Conservation (phyloP, 345 rosid genomes). For the Stellera chamaejasme region DNA sequence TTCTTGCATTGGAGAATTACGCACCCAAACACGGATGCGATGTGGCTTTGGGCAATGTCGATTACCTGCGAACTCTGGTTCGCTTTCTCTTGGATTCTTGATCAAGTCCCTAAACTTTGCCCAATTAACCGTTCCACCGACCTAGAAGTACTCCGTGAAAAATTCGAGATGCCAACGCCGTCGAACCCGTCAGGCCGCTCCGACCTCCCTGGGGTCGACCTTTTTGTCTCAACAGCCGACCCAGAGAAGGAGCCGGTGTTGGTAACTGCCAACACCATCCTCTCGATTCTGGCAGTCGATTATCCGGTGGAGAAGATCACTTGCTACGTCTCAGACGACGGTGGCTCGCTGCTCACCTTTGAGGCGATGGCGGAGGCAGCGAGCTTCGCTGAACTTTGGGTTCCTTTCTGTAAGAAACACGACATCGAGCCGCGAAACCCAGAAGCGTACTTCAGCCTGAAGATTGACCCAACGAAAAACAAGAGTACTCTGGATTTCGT, state of each 20-base stretch:
- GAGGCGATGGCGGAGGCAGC: conserved; percentile 99
- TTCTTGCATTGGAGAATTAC: conserved; percentile 75
- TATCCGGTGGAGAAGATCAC: conserved; percentile 86
- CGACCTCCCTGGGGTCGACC: conserved; percentile 84
- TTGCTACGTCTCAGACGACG: conserved; percentile 86
- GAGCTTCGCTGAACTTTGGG: conserved; percentile 90
- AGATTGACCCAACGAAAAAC: conserved; percentile 84
- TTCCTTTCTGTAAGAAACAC: conserved; percentile 90
- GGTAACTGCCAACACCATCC: conserved; percentile 76
- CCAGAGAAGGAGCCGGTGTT: conserved; percentile 96
- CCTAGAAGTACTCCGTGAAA: conserved; percentile 70
- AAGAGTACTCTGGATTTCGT: conserved; percentile 81
- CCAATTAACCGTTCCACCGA: conserved; percentile 85
- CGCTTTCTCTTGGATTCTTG: conserved; percentile 91
- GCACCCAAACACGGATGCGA: conserved; percentile 73
- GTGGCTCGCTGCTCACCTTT: conserved; percentile 89
- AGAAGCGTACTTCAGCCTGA: conserved; percentile 64
- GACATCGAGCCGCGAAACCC: conserved; percentile 87
- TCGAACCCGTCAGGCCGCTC: conserved; percentile 87
- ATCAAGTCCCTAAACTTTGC: conserved; percentile 76
- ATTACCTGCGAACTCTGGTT: conserved; percentile 83
- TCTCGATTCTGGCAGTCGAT: conserved; percentile 77
- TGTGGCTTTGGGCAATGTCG: conserved; percentile 91
- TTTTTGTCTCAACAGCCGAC: conserved; percentile 90
- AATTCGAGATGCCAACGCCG: conserved; percentile 85